These are phyloP conservation scores for Yarrowia bubula DNA, from an alignment of 805 yeast species.

Conservation along the genomic window DNA sequence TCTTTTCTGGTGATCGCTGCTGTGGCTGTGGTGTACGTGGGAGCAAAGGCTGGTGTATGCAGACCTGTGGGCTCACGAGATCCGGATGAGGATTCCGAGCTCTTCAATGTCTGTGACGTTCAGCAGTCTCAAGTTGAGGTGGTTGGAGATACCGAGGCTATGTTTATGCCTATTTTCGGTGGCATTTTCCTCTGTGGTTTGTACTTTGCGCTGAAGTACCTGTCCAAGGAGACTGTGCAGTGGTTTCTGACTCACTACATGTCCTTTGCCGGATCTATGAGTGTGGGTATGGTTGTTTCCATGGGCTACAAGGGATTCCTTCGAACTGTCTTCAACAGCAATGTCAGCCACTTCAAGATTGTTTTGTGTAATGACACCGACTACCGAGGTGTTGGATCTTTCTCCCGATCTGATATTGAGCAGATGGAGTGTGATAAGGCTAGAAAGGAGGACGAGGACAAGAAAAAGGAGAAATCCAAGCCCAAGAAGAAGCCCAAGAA, in stretches of 20 bases:
- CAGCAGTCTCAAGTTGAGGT: conserved; percentile 25
- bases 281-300: conserved; percentile 40
- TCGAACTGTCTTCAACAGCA: conserved; percentile 18
- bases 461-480: conserved; percentile 28
- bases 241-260: conserved; percentile 42
- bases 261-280: conserved; percentile 39
- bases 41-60: neutral
- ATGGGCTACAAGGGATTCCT: conserved; percentile 24
- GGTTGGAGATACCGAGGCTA: conserved; percentile 40
- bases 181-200: conserved; percentile 43
- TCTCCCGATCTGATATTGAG: conserved; percentile 23
- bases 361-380: conserved; percentile 21
- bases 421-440: conserved; percentile 45
- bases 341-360: conserved; percentile 28
- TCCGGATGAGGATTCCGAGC: conserved; percentile 32
- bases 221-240: conserved; percentile 40
- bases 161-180: conserved; percentile 48
- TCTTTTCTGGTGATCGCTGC: neutral
- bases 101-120: conserved; percentile 35
- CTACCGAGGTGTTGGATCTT: conserved; percentile 29
- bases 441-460: conserved; percentile 50
- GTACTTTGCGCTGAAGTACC: conserved; percentile 42
- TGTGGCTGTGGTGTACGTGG: neutral
- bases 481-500: conserved; percentile 23
- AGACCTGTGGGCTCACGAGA: conserved; percentile 33